phyloP scores from a whole-genome alignment of 208 protist genomes.

The Acanthamoeba castellanii region DNA sequence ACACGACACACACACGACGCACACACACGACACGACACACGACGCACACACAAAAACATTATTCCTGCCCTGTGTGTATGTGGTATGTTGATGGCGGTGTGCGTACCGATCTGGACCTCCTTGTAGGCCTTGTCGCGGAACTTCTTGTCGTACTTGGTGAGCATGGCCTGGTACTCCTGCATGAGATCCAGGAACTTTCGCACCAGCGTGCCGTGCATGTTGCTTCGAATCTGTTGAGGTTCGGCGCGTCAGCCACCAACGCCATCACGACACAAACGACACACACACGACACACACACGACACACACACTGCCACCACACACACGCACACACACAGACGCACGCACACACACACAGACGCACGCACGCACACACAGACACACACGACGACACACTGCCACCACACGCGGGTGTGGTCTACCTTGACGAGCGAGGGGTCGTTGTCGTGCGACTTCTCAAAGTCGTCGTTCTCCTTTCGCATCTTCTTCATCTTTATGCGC shows the following conservation, averaged over 20 bases:
- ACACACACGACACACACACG: neutral
- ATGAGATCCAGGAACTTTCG: slow-evolving; percentile 68
- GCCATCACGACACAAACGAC: too few relatives aligned
- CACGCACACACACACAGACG: neutral
- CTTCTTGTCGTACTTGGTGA: slow-evolving; percentile 69
- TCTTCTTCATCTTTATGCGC: slow-evolving; percentile 46
- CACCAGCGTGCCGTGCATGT: slow-evolving; percentile 69
- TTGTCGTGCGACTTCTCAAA: slow-evolving; percentile 49
- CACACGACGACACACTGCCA: neutral
- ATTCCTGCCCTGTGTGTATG: neutral
- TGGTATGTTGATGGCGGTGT: too few relatives aligned
- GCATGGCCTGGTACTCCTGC: slow-evolving; percentile 68
- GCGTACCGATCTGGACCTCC: slow-evolving; percentile 49
- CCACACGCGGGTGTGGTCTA: neutral
- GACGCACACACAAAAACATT: neutral
- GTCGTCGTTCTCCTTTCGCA: slow-evolving; percentile 69
- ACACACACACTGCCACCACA: too few relatives aligned
- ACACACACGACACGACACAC: neutral
- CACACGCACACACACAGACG: neutral
- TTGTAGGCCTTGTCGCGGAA: slow-evolving; percentile 46
- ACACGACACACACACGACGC: neutral
- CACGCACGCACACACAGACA: neutral
- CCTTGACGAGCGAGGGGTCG: slow-evolving; percentile 66
- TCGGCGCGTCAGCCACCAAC: neutral
- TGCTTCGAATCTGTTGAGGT: slow-evolving; percentile 32